These are phyloP conservation scores for Angomonas desouzai DNA, from an alignment of 208 protist species.

Conservation along the genomic window DNA sequence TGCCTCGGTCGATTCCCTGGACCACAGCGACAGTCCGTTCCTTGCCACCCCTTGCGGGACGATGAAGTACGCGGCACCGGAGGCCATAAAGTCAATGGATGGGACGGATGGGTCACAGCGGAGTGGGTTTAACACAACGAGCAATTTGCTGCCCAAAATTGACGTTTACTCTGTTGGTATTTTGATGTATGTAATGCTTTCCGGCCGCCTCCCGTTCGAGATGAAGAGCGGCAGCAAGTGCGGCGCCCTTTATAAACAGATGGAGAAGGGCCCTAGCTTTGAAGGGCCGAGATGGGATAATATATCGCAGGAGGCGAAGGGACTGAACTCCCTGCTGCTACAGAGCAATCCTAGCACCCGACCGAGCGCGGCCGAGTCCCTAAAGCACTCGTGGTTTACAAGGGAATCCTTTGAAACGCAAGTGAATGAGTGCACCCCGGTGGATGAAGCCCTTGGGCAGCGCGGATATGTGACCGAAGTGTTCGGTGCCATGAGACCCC, in stretches of 20 bases:
- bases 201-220: conserved; percentile 65
- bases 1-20: conserved; percentile 27
- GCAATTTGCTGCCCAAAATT: conserved; percentile 51
- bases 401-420: not conserved
- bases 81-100: conserved; percentile 66
- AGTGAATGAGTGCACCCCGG: conserved; percentile 15
- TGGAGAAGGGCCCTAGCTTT: conserved; percentile 66
- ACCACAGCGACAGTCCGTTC: conserved; percentile 66
- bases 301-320: conserved; percentile 47
- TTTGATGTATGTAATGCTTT: conserved; percentile 84
- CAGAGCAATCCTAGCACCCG: conserved; percentile 43
- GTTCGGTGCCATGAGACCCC: conserved; percentile 59
- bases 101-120: conserved; percentile 26
- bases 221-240: conserved; percentile 52
- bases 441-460: conserved; percentile 41
- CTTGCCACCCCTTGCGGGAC: conserved; percentile 84
- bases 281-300: conserved; percentile 48
- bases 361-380: conserved; percentile 45
- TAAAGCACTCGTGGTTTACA: conserved; percentile 61
- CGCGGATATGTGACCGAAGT: conserved; percentile 47
- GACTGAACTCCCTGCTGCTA: conserved; percentile 45
- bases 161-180: conserved; percentile 76
- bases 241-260: conserved; percentile 50
- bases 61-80: conserved; percentile 78
- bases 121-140: conserved; percentile 55